These are phyloP conservation scores for Aspergillus taichungensis DNA, from an alignment of 495 filamentous ascomycete species.

Conservation along the genomic window DNA sequence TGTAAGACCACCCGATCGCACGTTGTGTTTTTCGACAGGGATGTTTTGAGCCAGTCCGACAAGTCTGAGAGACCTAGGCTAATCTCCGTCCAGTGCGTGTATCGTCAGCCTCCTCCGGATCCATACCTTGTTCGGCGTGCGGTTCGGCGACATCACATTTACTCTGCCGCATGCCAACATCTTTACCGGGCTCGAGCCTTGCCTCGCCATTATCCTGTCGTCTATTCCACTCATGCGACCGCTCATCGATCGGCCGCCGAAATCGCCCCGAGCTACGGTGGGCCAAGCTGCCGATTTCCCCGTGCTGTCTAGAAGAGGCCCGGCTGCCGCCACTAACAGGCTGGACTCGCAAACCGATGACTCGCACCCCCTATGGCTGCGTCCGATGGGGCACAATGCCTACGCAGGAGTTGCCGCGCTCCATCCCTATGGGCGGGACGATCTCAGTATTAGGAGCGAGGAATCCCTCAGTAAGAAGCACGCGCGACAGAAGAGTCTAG, in stretches of 20 bases:
- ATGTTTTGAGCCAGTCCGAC: background rate
- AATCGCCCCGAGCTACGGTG: background rate
- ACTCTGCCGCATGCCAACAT: conserved; percentile 10
- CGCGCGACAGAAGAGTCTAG: background rate
- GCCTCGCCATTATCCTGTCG: conserved; percentile 14
- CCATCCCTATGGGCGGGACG: background rate
- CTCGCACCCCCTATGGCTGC: conserved; percentile 6
- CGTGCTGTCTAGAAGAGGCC: background rate
- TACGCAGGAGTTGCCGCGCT: background rate
- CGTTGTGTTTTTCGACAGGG: background rate
- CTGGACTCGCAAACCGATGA: conserved; percentile 5
- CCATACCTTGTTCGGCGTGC: conserved; percentile 5
- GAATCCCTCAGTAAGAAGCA: background rate
- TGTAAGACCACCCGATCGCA: conserved; percentile 2
- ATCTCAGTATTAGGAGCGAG: background rate
- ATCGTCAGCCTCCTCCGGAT: conserved; percentile 12
- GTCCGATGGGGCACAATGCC: conserved; percentile 6
- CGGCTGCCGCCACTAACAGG: background rate
- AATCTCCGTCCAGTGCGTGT: conserved; percentile 4
- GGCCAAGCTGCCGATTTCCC: background rate
- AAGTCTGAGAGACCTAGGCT: background rate
- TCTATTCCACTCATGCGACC: conserved; percentile 16
- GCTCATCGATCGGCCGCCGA: conserved; percentile 5
- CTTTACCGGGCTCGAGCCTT: conserved; percentile 15
- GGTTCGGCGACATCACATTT: conserved; percentile 12